Percentiles rank a stretch among this genome's conserved stretches.
Evolutionary conservation across 306 rosid species (phyloP).

Genomic region (Cucumis sativus): Cucumber_9930_V3 NC_026659.2:12170001-12170500

Average conservation of each 20-base stretch:
- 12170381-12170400: conserved; percentile 58
- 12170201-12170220: neutral
- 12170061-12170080: neutral
- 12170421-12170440: conserved; percentile 51
- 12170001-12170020: neutral
- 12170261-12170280: neutral
- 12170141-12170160: neutral
- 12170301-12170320: conserved; percentile 40
- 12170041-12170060: neutral
- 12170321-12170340: conserved; percentile 35
- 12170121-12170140: neutral
- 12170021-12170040: neutral
- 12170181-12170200: neutral
- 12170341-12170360: conserved; percentile 36
- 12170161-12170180: neutral
- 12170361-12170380: conserved; percentile 53
- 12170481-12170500: conserved; percentile 74
- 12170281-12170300: conserved; percentile 33
- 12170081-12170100: neutral
- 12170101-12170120: neutral
- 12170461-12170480: conserved; percentile 51
- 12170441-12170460: conserved; percentile 41
- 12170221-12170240: neutral
- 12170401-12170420: conserved; percentile 59
- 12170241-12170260: neutral